Conservation (phyloP, 768 basidiomycete species). For the Polyporus arcularius region DNA sequence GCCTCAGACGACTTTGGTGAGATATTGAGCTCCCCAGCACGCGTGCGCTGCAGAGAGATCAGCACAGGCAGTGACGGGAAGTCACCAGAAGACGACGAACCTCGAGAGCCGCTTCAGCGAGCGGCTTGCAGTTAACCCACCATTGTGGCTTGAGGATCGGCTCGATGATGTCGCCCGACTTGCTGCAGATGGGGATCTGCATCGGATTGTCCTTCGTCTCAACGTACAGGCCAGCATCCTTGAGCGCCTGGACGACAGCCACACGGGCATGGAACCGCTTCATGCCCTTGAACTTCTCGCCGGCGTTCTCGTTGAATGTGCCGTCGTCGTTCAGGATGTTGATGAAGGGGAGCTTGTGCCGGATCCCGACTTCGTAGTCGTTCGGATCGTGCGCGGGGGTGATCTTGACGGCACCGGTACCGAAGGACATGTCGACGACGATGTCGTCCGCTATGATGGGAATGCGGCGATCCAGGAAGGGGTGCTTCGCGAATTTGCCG, state of each 20-base stretch:
- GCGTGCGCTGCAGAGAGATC: constrained; percentile 62
- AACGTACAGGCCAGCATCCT: constrained; percentile 82
- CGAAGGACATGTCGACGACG: constrained; percentile 90
- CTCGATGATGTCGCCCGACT: constrained; percentile 97
- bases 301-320: constrained; percentile 89
- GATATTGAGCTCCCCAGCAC: constrained; percentile 83
- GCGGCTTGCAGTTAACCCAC: constrained; percentile 94
- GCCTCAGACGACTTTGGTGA: constrained; percentile 83
- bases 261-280: constrained; percentile 94
- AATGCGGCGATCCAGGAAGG: constrained; percentile 82
- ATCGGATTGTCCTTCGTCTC: constrained; percentile 97
- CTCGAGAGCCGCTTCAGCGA: constrained; percentile 88
- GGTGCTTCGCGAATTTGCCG: constrained; percentile 88
- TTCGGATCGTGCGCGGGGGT: constrained; percentile 98
- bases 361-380: constrained; percentile 90
- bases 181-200: constrained; percentile 96
- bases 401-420: constrained; percentile 98
- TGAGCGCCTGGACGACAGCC: constrained; percentile 79
- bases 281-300: constrained; percentile 86
- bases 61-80: background rate
- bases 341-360: constrained; percentile 89
- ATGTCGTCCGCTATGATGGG: constrained; percentile 88
- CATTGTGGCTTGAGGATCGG: constrained; percentile 96
- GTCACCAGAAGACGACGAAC: constrained; percentile 38
- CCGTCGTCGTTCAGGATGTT: constrained; percentile 97